Base-by-base conservation (phyloP, 2,329 filamentous ascomycete genomes). In the Microdochium trichocladiopsis region DNA sequence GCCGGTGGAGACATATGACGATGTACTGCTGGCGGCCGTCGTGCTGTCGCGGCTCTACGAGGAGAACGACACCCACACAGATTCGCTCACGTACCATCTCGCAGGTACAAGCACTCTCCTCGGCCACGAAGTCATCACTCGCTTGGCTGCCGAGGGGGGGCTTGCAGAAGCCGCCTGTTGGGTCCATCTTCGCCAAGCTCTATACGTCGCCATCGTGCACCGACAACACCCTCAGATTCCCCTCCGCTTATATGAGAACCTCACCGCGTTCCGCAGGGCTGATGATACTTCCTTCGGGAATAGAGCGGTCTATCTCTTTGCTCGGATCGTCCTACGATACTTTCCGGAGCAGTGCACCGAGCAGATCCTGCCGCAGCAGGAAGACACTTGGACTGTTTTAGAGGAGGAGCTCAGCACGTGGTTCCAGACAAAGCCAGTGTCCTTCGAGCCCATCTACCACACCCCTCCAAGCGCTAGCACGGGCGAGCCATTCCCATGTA, bases 31-130 rank as follows among this genome's bases (percentile, higher is more conserved):
- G 1, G 68, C 74, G 1, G 72, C 74, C 0, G 74, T 79, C 0
- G 75, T 78, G 9, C 68, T 78, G 5, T 60, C 77, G 21, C 69
- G 75, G 0, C 65, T 77, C 4, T 75, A 77, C 51, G 75, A 78
- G 57, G 75, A 78, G 58, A 57, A 55, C 25, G 58, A 62, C 49
- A 58, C 55, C 24, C 58, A 59, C 25, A 54, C 62, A 3, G 70
- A 73, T 51, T 62, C 69, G 18, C 63, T 66, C 16, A 69, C 65
- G 43, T 68, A 73, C 50, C 70, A 73, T 51, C 67, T 72, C 14
- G 63, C 68, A 25, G 70, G 70, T 1, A 67, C 67, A 2, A 63
- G 66, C 0, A 66, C 67, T 8, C 67, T 72, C 1, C 59, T 73
- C 0, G 69, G 70, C 48, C 54, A 60, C 18, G 50, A 57, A 14